phyloP scores from a whole-genome alignment of 2,329 filamentous ascomycete genomes.

The Chaetomiaceae sp. region DNA sequence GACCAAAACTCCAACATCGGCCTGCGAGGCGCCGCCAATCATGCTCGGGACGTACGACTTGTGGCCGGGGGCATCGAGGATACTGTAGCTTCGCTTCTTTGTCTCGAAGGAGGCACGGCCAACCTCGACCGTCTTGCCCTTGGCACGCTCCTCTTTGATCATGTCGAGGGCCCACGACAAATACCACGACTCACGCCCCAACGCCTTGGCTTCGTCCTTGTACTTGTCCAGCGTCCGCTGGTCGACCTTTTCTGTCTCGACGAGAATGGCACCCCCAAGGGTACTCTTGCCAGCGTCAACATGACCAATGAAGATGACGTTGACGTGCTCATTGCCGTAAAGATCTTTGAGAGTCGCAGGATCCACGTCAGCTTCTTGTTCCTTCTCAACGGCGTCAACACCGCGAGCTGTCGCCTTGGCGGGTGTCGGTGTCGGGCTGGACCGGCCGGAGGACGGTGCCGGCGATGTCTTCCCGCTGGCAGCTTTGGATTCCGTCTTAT shows the following conservation, averaged over 20 bases:
- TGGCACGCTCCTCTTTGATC: conserved; percentile 90
- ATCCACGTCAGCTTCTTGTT: conserved; percentile 69
- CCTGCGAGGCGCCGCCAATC: conserved; percentile 92
- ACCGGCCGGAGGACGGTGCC: conserved; percentile 74
- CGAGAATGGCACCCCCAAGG: conserved; percentile 86
- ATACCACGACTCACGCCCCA: conserved; percentile 97
- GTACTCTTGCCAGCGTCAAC: conserved; percentile 98
- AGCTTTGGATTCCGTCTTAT: conserved; percentile 73
- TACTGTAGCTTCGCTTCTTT: conserved; percentile 91
- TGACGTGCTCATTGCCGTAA: conserved; percentile 88
- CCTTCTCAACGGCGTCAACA: conserved; percentile 76
- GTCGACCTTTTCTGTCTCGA: conserved; percentile 97
- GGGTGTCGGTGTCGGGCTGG: conserved; percentile 64
- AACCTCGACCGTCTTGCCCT: conserved; percentile 98
- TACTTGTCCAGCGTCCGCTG: conserved; percentile 98
- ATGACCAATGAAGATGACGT: conserved; percentile 64
- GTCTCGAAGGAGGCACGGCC: conserved; percentile 96
- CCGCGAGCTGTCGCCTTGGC: conserved; percentile 56
- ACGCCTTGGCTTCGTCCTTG: conserved; percentile 91
- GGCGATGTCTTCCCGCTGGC: conserved; percentile 71
- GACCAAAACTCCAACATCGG: conserved; percentile 89
- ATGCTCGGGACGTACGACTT: conserved; percentile 98
- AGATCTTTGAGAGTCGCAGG: conserved; percentile 80
- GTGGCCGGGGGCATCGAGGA: conserved; percentile 93
- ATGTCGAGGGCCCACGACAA: conserved; percentile 96